Conservation (phyloP, 225 moss, liverwort and hornwort species). For the Bryum argenteum region DNA sequence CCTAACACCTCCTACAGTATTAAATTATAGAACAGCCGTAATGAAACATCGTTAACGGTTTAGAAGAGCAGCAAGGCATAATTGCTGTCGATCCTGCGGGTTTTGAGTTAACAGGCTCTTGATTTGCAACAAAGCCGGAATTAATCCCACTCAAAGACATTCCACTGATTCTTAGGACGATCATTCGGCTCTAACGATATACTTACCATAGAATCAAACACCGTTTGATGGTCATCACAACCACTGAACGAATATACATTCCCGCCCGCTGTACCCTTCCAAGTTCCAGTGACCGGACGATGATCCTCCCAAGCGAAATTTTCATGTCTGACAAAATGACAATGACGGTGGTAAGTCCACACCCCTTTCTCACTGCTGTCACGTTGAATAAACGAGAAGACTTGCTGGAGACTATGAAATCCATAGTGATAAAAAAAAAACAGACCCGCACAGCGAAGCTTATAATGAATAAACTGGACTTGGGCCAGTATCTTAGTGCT, state of each 20-base stretch:
- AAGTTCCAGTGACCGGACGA: slow-evolving; percentile 64
- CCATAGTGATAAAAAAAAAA: slow-evolving; percentile 3
- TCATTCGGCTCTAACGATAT: slow-evolving; percentile 9
- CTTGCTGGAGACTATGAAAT: background rate
- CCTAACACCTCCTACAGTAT: background rate
- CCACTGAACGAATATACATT: slow-evolving; percentile 96
- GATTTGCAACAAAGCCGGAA: background rate
- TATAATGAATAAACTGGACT: slow-evolving; percentile 14
- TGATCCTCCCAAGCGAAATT: slow-evolving; percentile 90
- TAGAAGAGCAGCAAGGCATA: background rate
- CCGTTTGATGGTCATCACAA: slow-evolving; percentile 93
- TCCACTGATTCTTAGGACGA: slow-evolving; percentile 22
- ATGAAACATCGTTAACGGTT: background rate
- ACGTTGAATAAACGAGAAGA: slow-evolving; percentile 15
- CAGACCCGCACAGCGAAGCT: background rate
- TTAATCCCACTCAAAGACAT: background rate
- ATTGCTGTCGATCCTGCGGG: background rate
- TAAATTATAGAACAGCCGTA: background rate
- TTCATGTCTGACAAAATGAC: slow-evolving; percentile 53
- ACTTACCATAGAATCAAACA: slow-evolving; percentile 84
- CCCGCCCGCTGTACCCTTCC: slow-evolving; percentile 90
- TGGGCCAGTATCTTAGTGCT: slow-evolving; percentile 31
- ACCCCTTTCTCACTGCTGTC: slow-evolving; percentile 1
- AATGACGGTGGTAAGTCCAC: slow-evolving; percentile 22
- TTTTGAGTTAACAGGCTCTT: background rate